phyloP scores from a whole-genome alignment of 495 filamentous ascomycete genomes.

The Staphylotrichum longicolle region DNA sequence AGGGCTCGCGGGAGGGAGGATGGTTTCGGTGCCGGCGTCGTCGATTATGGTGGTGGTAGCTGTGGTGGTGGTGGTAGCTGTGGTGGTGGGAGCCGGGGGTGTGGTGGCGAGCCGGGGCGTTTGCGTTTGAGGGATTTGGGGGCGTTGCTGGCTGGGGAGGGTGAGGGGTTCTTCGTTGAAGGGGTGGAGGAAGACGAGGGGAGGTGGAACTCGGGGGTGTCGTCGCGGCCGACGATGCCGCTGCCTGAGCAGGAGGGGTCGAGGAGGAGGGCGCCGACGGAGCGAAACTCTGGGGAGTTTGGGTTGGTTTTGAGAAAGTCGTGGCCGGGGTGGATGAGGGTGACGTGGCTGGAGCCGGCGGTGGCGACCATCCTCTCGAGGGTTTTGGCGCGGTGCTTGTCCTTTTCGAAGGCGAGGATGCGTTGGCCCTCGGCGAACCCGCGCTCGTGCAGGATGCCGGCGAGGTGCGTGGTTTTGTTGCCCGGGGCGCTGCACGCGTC shows the following conservation, averaged over 20 bases:
- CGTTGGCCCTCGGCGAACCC: neutral
- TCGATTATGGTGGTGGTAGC: slow-evolving; percentile 41
- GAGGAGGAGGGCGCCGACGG: slow-evolving; percentile 72
- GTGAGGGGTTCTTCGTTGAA: slow-evolving; percentile 3
- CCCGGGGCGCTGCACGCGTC: slow-evolving; percentile 93
- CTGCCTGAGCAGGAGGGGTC: slow-evolving; percentile 95
- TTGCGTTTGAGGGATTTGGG: neutral
- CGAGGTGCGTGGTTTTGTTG: slow-evolving; percentile 95
- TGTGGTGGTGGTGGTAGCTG: slow-evolving; percentile 23
- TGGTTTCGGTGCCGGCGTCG: slow-evolving; percentile 48
- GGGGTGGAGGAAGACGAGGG: slow-evolving; percentile 28
- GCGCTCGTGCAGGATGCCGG: slow-evolving; percentile 57
- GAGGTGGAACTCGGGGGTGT: slow-evolving; percentile 59
- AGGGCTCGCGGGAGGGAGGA: slow-evolving; percentile 42
- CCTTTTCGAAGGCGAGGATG: slow-evolving; percentile 71
- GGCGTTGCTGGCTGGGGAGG: too few species aligned
- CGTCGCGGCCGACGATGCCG: slow-evolving; percentile 86
- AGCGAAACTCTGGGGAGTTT: slow-evolving; percentile 42
- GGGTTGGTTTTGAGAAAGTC: slow-evolving; percentile 82
- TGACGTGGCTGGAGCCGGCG: slow-evolving; percentile 65
- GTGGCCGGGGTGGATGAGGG: slow-evolving; percentile 63
- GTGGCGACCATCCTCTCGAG: slow-evolving; percentile 77
- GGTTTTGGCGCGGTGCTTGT: slow-evolving; percentile 62
- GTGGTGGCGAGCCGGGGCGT: neutral
- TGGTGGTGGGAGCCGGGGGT: slow-evolving; percentile 6